Base-by-base conservation (phyloP, 2,329 filamentous ascomycete genomes). In the Ceratocystis huliohia region DNA sequence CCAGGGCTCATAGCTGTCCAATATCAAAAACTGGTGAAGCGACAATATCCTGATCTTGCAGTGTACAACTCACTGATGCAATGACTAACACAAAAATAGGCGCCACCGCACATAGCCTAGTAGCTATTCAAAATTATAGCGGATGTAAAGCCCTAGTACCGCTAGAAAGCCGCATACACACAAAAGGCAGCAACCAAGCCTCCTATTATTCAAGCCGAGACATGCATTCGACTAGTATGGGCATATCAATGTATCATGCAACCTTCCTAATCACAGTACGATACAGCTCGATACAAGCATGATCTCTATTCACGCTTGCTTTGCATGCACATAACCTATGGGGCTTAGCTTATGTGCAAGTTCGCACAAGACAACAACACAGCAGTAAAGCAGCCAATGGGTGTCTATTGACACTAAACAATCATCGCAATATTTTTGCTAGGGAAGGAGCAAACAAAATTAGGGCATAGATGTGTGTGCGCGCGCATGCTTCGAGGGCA, bases 211-310 rank as follows among this genome's bases (percentile, higher is more conserved):
- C 20, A 50, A 20, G 48, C 48, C n/a, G 48, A 22, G 48, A 50
- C 48, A 50, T 50, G 48, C 48, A 50, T 50, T 25, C 48, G n/a
- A 50, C 48, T n/a, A 5, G 20, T n/a, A 41, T 15, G 37, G 13
- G 37, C 3, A 41, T 1, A 41, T 41, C 37, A 41, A 5, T 22
- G 22, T 50, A 50, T 50, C 48, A 50, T 50, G 48, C 48, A 50
- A 20, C 48, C 7, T n/a, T 22, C 48, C 48, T 50, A 10, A 50
- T 50, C 48, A 50, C n/a, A 22, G 48, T 28, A 30, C 30, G 53
- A 57, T 57, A 57, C 17, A 15, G n/a, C 50, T 57, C 28, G 50
- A 57, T 57, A 57, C 53, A 57, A 13, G n/a, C 48, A 50, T 50
- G 7, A 50, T 50, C 48, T 50, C 48, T 50, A 50, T 50, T 5